phyloP scores from a whole-genome alignment of 23 red algal species.

The Gracilaria gracilis region DNA sequence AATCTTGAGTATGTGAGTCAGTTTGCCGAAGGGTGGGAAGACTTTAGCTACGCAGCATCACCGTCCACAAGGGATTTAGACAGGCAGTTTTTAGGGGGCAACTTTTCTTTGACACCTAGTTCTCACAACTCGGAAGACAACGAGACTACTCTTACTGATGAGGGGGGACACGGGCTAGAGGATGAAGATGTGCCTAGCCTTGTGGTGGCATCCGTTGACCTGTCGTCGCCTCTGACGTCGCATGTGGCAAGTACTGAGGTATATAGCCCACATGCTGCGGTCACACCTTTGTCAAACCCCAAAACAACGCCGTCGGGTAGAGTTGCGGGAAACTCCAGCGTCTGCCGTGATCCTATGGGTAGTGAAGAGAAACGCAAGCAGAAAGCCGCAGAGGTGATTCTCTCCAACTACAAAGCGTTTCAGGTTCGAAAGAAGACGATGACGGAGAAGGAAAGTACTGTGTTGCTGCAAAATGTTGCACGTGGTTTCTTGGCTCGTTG shows the following conservation, averaged over 20 bases:
- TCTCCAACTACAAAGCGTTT: conserved; percentile 16
- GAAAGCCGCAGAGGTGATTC: neutral
- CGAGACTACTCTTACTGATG: neutral
- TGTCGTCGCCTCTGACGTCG: neutral
- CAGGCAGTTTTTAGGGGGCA: neutral
- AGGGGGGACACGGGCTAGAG: neutral
- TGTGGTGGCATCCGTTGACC: neutral
- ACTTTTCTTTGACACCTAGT: neutral
- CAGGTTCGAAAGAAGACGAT: neutral
- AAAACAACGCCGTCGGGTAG: neutral
- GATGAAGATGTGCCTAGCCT: neutral
- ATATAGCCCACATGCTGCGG: neutral
- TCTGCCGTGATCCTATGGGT: neutral
- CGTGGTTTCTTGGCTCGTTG: conserved; percentile 15
- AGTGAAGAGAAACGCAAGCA: neutral
- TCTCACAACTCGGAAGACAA: neutral
- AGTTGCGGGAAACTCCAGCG: neutral
- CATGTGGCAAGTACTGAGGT: neutral
- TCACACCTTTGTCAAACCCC: neutral
- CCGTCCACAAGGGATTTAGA: neutral
- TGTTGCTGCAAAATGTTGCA: conserved; percentile 2
- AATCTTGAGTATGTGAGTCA: neutral
- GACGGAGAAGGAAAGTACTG: neutral
- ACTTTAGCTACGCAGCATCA: neutral
- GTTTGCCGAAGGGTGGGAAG: neutral